Conservation (phyloP, 352 stramenopile species). For the Pythium insidiosum region DNA sequence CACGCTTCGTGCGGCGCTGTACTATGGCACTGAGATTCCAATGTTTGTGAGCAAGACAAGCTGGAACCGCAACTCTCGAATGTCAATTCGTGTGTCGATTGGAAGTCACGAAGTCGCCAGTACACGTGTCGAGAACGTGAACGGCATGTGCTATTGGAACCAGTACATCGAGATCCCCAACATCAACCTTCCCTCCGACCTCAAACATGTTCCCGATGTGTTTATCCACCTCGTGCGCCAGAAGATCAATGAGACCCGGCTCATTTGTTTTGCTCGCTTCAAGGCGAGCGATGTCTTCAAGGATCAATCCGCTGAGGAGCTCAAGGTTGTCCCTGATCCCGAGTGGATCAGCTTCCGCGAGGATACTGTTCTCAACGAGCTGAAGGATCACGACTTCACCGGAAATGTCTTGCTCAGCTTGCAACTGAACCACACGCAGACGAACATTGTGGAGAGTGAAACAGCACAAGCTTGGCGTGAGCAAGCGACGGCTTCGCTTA, state of each 20-base stretch:
- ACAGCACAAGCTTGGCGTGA: conserved; percentile 44
- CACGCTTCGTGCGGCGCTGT: conserved; percentile 47
- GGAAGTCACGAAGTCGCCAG: conserved; percentile 48
- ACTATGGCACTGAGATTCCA: conserved; percentile 80
- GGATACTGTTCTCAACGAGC: conserved; percentile 71
- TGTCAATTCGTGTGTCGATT: conserved; percentile 67
- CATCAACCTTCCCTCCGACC: conserved; percentile 49
- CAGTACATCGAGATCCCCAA: conserved; percentile 57
- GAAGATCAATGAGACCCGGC: conserved; percentile 44
- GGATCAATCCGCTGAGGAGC: conserved; percentile 13
- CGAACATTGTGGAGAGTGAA: conserved; percentile 24
- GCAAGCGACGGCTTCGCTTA: conserved; percentile 37
- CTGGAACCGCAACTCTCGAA: conserved; percentile 65
- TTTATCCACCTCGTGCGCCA: conserved; percentile 66
- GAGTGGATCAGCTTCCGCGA: conserved; percentile 70
- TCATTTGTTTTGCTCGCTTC: conserved; percentile 80
- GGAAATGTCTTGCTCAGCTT: conserved; percentile 80
- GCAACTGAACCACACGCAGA: conserved; percentile 32
- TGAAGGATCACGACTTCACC: conserved; percentile 78
- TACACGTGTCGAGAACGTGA: conserved; percentile 47
- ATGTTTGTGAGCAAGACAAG: conserved; percentile 56
- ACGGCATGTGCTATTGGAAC: conserved; percentile 73
- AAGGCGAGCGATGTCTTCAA: conserved; percentile 58
- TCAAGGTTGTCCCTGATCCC: conserved; percentile 29
- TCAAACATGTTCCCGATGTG: conserved; percentile 72